Evolutionary conservation across 2,329 filamentous ascomycete genomes (phyloP), one percentile per base, ranked within the genome.

Genomic region (Gremmenia infestans): DNA sequence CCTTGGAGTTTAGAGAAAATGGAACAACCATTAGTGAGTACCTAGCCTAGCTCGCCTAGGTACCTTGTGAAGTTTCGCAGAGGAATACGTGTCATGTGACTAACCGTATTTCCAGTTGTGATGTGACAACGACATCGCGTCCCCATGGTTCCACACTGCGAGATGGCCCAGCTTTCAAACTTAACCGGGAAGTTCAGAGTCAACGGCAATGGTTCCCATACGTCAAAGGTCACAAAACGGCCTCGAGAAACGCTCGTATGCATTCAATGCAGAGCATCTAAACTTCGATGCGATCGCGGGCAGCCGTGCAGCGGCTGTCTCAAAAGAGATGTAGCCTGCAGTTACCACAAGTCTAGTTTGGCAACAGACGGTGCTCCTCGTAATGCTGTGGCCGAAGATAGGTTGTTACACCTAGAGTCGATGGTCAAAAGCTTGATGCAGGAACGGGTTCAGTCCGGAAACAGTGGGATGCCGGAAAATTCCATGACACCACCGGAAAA

Each of bases 261-360:
- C 49, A 50, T 39, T 49, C 53, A 52, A 19, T 65, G 63, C 25
- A 49, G 52, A 36, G 49, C 42, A 32, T 51, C 55, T n/a, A 65
- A 65, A 49, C 23, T 65, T 17, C 57, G 57, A 55, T 65, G 63
- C 46, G 63, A 65, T 49, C 61, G 58, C 14, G 48, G 35, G 4
- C 37, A 56, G 15, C 63, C 63, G 22, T 65, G 63, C 48, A 43
- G 50, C n/a, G 55, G 49, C 32, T 65, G 63, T 28, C n/a, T 58
- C 19, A 56, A 52, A 25, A 57, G 57, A 52, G 55, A 55, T 35
- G 50, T 51, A 4, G 64, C 64, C n/a, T 65, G 63, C 52, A 51
- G 25, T 23, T 63, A 63, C 46, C 50, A 52, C 17, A 19, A 39
- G 19, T 35, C 47, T 23, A 12, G 40, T 8, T 25, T n/a, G 42